Conservation (phyloP, 805 yeast species). For the Pichia californica region DNA sequence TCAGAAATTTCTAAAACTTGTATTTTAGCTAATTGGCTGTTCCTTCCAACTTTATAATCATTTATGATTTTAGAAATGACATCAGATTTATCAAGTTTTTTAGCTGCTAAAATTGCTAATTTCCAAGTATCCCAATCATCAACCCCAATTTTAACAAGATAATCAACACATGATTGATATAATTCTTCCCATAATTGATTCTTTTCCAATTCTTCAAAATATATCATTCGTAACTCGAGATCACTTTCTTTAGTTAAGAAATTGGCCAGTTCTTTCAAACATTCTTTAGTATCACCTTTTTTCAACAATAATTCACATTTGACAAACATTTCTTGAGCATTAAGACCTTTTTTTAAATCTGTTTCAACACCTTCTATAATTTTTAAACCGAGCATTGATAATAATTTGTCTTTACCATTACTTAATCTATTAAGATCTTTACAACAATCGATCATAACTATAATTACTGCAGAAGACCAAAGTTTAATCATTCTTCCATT, state of each 20-base stretch:
- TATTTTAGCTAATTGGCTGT: constrained; percentile 48
- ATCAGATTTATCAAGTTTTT: constrained; percentile 28
- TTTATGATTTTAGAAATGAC: constrained; percentile 30
- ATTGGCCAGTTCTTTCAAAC: constrained; percentile 25
- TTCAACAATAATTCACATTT: constrained; percentile 43
- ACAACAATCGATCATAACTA: constrained; percentile 32
- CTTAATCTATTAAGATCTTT: constrained; percentile 27
- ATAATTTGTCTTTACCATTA: constrained; percentile 42
- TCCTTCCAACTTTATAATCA: constrained; percentile 40
- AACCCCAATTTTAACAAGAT: constrained; percentile 42
- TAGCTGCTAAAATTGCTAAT: constrained; percentile 40
- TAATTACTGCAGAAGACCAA: constrained; percentile 53
- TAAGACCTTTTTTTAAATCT: constrained; percentile 28
- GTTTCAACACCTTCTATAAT: constrained; percentile 35
- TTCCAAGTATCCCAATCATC: constrained; percentile 82
- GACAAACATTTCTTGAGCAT: constrained; percentile 63
- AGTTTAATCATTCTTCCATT: constrained; percentile 34
- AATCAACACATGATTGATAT: constrained; percentile 31
- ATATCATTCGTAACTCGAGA: constrained; percentile 55
- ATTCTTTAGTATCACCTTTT: constrained; percentile 30
- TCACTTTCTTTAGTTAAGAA: constrained; percentile 40
- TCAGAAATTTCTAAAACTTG: constrained; percentile 26
- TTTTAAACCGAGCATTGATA: constrained; percentile 56
- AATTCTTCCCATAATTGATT: constrained; percentile 39
- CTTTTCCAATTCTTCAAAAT: constrained; percentile 41